Conservation (phyloP, 2,329 filamentous ascomycete genomes). For the Pyricularia pennisetigena region DNA sequence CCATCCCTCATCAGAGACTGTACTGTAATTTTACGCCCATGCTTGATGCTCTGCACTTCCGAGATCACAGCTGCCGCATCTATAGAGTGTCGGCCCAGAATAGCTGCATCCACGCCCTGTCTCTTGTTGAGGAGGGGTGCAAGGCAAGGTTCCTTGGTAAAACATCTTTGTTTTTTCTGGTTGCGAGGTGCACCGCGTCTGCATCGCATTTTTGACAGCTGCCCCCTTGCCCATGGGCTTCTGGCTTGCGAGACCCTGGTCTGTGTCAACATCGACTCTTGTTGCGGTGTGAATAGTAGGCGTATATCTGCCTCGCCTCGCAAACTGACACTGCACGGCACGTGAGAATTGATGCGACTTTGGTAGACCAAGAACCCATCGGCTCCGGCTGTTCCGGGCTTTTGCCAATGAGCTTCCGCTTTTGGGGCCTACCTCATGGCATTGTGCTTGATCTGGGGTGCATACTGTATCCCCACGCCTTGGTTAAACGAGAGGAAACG, state of each 20-base stretch:
- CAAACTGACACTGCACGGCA: not conserved
- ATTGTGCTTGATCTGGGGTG: not conserved
- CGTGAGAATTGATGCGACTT: not conserved
- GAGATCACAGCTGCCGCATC: not conserved
- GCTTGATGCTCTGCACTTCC: not conserved
- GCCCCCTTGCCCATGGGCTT: not conserved
- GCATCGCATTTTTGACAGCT: not conserved
- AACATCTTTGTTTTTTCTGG: not conserved
- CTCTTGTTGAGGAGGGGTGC: not conserved
- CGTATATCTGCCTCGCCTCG: not conserved
- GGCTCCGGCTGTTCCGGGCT: not conserved
- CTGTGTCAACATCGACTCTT: not conserved
- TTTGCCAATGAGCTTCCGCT: not conserved
- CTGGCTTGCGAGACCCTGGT: not conserved
- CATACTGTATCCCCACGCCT: not conserved
- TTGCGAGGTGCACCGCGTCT: not conserved
- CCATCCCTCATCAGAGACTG: not conserved
- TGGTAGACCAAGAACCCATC: not conserved
- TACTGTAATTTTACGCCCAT: not conserved
- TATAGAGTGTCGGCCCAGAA: not conserved
- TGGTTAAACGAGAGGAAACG: not conserved
- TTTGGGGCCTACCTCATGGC: not conserved
- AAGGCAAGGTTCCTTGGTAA: not conserved
- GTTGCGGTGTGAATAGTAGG: not conserved
- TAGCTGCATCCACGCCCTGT: not conserved